Base-by-base conservation (phyloP, 495 filamentous ascomycete species). In the Podospora fimiseda region DNA sequence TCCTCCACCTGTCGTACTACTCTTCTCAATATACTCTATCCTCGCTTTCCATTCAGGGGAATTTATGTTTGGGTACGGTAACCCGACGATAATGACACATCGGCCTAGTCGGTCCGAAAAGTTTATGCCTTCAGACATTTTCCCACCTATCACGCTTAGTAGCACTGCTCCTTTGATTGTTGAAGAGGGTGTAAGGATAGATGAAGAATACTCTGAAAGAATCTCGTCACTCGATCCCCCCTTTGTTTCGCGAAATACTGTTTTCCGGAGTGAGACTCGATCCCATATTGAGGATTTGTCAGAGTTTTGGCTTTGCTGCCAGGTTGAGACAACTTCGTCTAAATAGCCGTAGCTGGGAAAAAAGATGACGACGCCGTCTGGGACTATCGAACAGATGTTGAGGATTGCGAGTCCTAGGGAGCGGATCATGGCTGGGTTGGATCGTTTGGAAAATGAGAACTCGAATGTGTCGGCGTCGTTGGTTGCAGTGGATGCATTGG, bases 41-140 rank as follows among this genome's bases (percentile, higher is more conserved):
- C 92, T 89, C 0, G 93, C 90, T 59, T 88, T 86, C 93, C 93
- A 97, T 58, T 95, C 87, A 11, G 90, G 84, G 9, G 86, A 89
- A 61, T 87, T 80, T 49, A 88, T 85, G 60, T 98, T 98, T 3
- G 93, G 92, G 64, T 93, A 98, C 1, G 93, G 93, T 0, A 97
- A 74, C 2, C 93, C 93, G 40, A 97, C 80, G 42, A 97, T 86
- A 6, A 95, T 65, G 36, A 98, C 89, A 43, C 87, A 90, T 37
- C 93, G 82, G 3, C 93, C 93, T 9, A 98, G 81, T 13, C 78
- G 77, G 65, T 98, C 93, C 13, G 90, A 90, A 75, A 98, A 98
- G 69, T 98, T 98, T 73, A 98, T 97, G 50, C 93, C 93, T 70
- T 98, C 93, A 48, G 87, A 92, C 69, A 98, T 80, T 57, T 90